Evolutionary conservation across 2,329 filamentous ascomycete species (phyloP), one percentile per base, ranked within the genome.

Genomic region (Purpureocillium lavendulum): DNA sequence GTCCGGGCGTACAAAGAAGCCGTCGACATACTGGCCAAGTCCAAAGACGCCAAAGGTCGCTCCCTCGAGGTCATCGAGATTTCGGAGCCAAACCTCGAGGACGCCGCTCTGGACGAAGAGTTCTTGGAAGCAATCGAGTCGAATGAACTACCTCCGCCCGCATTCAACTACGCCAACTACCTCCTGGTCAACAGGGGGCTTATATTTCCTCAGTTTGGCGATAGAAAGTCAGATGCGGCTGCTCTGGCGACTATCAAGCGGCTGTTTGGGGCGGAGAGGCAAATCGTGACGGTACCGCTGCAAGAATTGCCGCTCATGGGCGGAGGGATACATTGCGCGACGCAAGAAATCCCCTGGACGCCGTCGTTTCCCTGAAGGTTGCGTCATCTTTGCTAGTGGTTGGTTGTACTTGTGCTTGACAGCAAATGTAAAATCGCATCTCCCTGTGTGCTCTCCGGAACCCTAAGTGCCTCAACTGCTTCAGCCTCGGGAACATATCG

Each of bases 241-340:
- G 56, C 56, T 2, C 21, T 51, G 18, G 35, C 37, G 11, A 4
- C 2, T 52, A 49, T 11, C 21, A 39, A 24, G 9, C 14, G 10
- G 14, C 24, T 28, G 7, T 40, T 43, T 34, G 41, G 38, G 21
- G n/a, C 21, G 2, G 42, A 39, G 6, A 41, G 54, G 10, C 33
- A 45, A 12, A 33, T 57, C 32, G 38, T 45, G 3, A 49, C 28
- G 3, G 49, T 53, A 14, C 24, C 37, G 4, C 41, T 50, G 21
- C 36, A 48, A 2, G 37, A 45, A 18, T 21, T 53, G 38, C 50
- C 51, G 1, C 33, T 40, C 11, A 30, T 48, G 3, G 53, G 54
- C 1, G 54, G 52, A 10, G 54, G 53, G 1, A 49, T 56, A 42
- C 54, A 57, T 33, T 57, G 52, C 35, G 42, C 51, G 9, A 54